Evolutionary conservation across 192 early-diverging fungal species (phyloP).

Genomic region (Podila minutissima): DNA sequence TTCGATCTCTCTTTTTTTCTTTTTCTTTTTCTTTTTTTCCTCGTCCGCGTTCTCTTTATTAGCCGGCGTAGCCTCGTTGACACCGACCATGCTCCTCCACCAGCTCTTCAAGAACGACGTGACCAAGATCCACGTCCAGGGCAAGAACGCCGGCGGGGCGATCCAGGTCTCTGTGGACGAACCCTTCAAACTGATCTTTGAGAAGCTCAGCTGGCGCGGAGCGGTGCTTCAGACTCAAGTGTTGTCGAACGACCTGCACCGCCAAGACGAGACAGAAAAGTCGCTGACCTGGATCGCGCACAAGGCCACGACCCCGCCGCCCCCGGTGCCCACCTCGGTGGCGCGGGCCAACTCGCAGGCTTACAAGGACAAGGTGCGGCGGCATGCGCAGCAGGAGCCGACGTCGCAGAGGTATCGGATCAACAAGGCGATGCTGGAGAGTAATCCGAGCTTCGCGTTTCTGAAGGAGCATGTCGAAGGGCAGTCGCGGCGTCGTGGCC

Average conservation of each 20-base stretch:
- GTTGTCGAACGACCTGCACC: conserved; percentile 17
- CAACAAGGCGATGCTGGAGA: conserved; percentile 42
- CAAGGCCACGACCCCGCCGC: not conserved
- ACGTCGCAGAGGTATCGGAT: conserved; percentile 24
- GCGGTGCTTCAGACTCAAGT: conserved; percentile 33
- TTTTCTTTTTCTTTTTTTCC: not conserved
- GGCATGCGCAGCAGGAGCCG: not conserved
- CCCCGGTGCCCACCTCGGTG: not conserved
- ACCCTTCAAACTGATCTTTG: conserved; percentile 34
- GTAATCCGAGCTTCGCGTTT: conserved; percentile 45
- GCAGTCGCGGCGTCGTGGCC: conserved; percentile 27
- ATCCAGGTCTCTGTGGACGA: conserved; percentile 29
- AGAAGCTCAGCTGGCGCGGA: conserved; percentile 40
- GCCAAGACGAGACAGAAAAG: conserved; percentile 30
- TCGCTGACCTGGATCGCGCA: conserved; percentile 24
- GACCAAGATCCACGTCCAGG: conserved; percentile 49
- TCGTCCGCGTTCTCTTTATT: not conserved
- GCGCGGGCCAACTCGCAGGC: not conserved
- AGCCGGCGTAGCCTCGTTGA: conserved; percentile 31
- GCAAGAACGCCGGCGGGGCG: conserved; percentile 14
- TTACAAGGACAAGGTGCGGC: not conserved
- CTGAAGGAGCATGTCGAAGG: conserved; percentile 46
- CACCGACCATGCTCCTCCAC: conserved; percentile 30
- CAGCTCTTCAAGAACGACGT: conserved; percentile 39
- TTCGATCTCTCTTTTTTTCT: not conserved